Conservation (phyloP, 2,329 filamentous ascomycete genomes). For the Juglanconis sp. region DNA sequence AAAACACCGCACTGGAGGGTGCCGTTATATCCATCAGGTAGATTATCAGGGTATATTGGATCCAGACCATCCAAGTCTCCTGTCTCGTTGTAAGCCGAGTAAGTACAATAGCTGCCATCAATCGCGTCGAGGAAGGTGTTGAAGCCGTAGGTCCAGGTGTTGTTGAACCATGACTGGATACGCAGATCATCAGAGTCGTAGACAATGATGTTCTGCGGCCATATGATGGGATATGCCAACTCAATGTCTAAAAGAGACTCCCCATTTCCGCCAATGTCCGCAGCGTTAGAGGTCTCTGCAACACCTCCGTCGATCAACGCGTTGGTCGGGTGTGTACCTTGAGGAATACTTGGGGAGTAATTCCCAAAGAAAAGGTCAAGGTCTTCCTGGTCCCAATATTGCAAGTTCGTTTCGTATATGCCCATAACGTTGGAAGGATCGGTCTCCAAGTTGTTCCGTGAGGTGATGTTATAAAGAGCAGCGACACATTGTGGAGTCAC, state of each 20-base stretch:
- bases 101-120: constrained; percentile 49
- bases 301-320: constrained; percentile 10
- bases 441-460: constrained; percentile 4
- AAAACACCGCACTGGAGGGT: constrained; percentile 32
- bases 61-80: constrained; percentile 41
- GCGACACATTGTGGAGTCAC: constrained; percentile 12
- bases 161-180: constrained; percentile 27
- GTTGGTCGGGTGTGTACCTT: constrained; percentile 8
- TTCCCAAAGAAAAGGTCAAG: constrained; percentile 6
- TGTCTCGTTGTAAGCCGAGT: constrained; percentile 43
- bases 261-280: constrained; percentile 21
- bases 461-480: constrained; percentile 20
- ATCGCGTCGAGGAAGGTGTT: constrained; percentile 38
- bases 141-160: constrained; percentile 12
- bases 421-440: constrained; percentile 21
- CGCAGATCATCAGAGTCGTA: constrained; percentile 41
- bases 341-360: constrained; percentile 2
- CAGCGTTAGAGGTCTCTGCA: constrained; percentile 2
- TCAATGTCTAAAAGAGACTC: constrained; percentile 38
- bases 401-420: constrained; percentile 30
- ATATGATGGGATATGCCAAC: constrained; percentile 35
- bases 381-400: constrained; percentile 27
- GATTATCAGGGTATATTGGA: constrained; percentile 45
- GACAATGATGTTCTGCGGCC: constrained; percentile 34
- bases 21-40: constrained; percentile 45